Evolutionary conservation across 441 rosid genomes (phyloP).

Genomic region (Croton laevigatus): DNA sequence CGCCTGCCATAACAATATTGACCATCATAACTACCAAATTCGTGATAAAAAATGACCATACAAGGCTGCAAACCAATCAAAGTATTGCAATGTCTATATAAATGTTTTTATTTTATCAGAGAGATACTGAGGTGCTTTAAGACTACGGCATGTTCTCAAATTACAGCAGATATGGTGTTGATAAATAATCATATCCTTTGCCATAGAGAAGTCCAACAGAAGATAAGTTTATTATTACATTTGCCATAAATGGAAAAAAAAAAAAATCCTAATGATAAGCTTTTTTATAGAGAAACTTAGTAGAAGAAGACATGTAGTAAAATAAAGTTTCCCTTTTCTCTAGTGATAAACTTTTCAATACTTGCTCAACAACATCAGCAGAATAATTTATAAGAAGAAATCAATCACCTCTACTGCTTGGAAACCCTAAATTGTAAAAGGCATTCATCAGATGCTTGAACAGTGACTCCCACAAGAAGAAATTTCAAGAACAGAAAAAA

Average conservation of each 20-base stretch:
- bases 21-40: neutral
- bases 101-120: neutral
- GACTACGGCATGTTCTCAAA: neutral
- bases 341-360: neutral
- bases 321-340: neutral
- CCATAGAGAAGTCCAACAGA: neutral
- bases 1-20: conserved; percentile 46
- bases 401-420: neutral
- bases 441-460: neutral
- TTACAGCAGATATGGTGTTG: neutral
- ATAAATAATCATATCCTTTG: neutral
- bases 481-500: neutral
- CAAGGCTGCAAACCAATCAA: neutral
- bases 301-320: neutral
- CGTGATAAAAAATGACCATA: neutral
- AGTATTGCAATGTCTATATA: neutral
- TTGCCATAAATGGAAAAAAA: no score
- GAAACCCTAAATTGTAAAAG: neutral
- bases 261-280: neutral
- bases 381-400: neutral
- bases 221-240: neutral
- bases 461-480: neutral
- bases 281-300: neutral
- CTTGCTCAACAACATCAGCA: neutral
- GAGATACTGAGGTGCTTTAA: neutral